Evolutionary conservation across 2,329 filamentous ascomycete species (phyloP).

Genomic region (Sporothrix luriei): DNA sequence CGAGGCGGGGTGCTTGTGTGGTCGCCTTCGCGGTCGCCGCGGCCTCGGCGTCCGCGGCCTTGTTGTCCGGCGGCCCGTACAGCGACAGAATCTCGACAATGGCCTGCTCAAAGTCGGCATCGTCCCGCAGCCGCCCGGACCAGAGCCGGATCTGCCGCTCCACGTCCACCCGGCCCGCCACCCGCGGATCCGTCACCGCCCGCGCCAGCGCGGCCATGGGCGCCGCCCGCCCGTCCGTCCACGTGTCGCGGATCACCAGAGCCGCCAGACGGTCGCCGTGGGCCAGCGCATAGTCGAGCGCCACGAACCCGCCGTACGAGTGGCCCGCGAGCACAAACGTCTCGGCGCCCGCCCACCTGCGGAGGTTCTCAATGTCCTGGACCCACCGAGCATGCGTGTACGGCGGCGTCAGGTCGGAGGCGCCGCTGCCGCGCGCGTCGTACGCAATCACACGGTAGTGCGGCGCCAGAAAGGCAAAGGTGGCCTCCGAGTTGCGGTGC

Average conservation of each 20-base stretch:
- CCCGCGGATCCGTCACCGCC: background rate
- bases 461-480: background rate
- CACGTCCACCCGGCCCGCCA: background rate
- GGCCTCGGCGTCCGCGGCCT: too few species aligned
- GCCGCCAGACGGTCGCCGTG: background rate
- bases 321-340: constrained; percentile 12
- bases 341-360: background rate
- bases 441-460: constrained; percentile 9
- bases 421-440: constrained; percentile 20
- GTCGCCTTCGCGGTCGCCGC: too few species aligned
- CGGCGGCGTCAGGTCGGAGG: constrained; percentile 3
- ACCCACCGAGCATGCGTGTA: constrained; percentile 12
- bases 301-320: constrained; percentile 3
- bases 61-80: background rate
- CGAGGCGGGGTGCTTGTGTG: too few species aligned
- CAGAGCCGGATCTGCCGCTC: constrained; percentile 7
- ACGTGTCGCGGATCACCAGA: background rate
- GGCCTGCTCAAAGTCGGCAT: background rate
- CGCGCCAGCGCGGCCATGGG: background rate
- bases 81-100: background rate
- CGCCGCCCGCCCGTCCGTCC: background rate
- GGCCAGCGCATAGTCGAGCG: background rate
- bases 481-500: background rate
- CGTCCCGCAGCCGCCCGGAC: background rate
- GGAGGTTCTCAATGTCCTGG: background rate